Evolutionary conservation across 2,329 filamentous ascomycete species (phyloP).

Genomic region (Capronia coronata): DNA sequence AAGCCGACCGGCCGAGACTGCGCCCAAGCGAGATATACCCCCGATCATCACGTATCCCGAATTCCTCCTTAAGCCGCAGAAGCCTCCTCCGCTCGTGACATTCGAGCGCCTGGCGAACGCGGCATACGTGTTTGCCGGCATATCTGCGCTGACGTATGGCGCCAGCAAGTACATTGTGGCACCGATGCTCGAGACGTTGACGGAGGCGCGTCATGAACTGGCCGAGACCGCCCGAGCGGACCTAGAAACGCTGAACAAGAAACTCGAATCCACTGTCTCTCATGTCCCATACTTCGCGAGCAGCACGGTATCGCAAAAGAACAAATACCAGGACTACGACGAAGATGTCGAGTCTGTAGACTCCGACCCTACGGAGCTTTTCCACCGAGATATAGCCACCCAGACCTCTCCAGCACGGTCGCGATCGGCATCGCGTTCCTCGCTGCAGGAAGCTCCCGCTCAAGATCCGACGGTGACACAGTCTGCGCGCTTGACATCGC

Average conservation of each 20-base stretch:
- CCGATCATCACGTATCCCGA: conserved; percentile 63
- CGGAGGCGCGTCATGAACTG: conserved; percentile 53
- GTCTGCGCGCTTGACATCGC: conserved; percentile 36
- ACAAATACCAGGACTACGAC: conserved; percentile 34
- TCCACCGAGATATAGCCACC: conserved; percentile 57
- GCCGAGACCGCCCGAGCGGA: conserved; percentile 47
- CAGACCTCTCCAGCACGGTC: conserved; percentile 50
- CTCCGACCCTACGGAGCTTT: conserved; percentile 58
- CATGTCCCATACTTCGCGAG: conserved; percentile 40
- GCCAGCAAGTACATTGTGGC: conserved; percentile 23
- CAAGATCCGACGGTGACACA: conserved; percentile 22
- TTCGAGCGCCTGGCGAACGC: conserved; percentile 51
- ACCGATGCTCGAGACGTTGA: conserved; percentile 35
- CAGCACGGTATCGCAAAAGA: conserved; percentile 13
- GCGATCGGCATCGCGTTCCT: conserved; percentile 33
- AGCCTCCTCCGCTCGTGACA: conserved; percentile 56
- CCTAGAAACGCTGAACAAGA: conserved; percentile 51
- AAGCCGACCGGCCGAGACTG: conserved; percentile 14
- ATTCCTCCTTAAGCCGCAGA: conserved; percentile 54
- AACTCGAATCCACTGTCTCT: conserved; percentile 48
- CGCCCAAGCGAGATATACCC: conserved; percentile 42
- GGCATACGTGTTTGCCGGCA: conserved; percentile 50
- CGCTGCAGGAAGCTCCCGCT: conserved; percentile 7
- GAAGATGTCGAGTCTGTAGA: conserved; percentile 45
- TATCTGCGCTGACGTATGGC: conserved; percentile 52